Evolutionary conservation across 768 basidiomycete species (phyloP).

Genomic region (Mycena pura): DNA sequence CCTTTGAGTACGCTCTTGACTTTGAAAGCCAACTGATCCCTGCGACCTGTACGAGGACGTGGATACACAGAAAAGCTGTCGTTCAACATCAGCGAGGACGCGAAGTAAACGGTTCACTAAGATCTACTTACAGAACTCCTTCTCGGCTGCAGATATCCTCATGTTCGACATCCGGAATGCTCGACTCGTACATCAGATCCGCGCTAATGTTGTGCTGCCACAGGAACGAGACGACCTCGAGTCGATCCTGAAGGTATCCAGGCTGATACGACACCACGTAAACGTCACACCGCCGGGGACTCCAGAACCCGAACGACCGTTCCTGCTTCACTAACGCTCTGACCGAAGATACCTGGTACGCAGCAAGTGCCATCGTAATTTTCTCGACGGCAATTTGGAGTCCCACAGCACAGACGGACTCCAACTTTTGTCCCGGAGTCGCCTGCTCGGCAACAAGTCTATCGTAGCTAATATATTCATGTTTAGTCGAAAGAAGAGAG

Average conservation of each 20-base stretch:
- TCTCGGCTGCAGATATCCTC: constrained; percentile 81
- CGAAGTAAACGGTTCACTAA: neutral
- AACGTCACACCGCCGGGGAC: constrained; percentile 88
- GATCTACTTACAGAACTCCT: constrained; percentile 74
- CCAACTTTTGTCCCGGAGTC: constrained; percentile 58
- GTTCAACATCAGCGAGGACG: neutral
- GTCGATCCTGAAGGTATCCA: constrained; percentile 76
- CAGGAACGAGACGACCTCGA: constrained; percentile 77
- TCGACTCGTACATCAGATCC: constrained; percentile 87
- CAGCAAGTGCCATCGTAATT: constrained; percentile 71
- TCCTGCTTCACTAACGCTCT: constrained; percentile 77
- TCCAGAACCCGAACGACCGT: constrained; percentile 88
- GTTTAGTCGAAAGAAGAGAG: neutral
- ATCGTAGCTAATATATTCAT: constrained; percentile 63
- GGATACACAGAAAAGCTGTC: constrained; percentile 51
- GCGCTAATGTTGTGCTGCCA: constrained; percentile 87
- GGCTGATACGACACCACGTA: constrained; percentile 82
- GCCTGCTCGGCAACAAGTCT: constrained; percentile 67
- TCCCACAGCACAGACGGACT: constrained; percentile 69
- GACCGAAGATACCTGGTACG: constrained; percentile 72
- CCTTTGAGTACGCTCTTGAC: constrained; percentile 84
- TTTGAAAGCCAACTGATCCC: constrained; percentile 76
- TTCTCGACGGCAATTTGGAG: constrained; percentile 82
- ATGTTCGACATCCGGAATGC: constrained; percentile 64
- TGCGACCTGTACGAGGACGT: constrained; percentile 58